Evolutionary conservation across 768 basidiomycete genomes (phyloP).

Genomic region (Lentinula lateritia): DNA sequence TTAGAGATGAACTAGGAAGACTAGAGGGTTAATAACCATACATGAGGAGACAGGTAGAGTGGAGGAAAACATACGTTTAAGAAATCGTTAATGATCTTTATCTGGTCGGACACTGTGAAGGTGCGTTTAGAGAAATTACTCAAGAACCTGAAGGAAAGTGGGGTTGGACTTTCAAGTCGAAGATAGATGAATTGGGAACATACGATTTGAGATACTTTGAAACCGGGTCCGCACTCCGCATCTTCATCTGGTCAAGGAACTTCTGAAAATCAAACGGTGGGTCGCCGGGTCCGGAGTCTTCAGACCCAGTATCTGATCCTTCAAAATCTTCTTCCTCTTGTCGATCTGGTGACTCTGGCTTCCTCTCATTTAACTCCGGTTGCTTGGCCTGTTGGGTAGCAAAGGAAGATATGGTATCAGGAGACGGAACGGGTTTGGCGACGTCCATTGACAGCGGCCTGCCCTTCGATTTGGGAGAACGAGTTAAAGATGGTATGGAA

Average conservation of each 20-base stretch:
- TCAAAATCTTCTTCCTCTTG: not conserved
- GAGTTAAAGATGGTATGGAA: slow-evolving; percentile 43
- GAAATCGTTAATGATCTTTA: slow-evolving; percentile 95
- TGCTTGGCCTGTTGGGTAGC: slow-evolving; percentile 29
- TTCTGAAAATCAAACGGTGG: slow-evolving; percentile 86
- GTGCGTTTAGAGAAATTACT: slow-evolving; percentile 90
- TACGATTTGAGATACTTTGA: slow-evolving; percentile 95
- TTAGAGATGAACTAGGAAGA: slow-evolving; percentile 71
- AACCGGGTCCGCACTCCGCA: slow-evolving; percentile 82
- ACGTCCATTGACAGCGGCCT: slow-evolving; percentile 58
- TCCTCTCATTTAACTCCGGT: slow-evolving; percentile 9
- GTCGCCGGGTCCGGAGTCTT: slow-evolving; percentile 17
- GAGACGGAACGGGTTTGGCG: slow-evolving; percentile 54
- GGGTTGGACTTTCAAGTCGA: not conserved
- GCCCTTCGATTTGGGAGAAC: slow-evolving; percentile 18
- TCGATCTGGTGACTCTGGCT: not conserved
- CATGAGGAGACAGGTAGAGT: slow-evolving; percentile 8
- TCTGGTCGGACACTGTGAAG: slow-evolving; percentile 88
- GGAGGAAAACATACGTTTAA: slow-evolving; percentile 51
- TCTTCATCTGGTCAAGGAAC: slow-evolving; percentile 94
- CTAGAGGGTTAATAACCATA: not conserved
- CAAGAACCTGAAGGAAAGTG: slow-evolving; percentile 58
- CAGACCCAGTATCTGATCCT: not conserved
- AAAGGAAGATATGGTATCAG: slow-evolving; percentile 49
- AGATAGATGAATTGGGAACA: slow-evolving; percentile 24